Evolutionary conservation across 495 filamentous ascomycete genomes (phyloP).

Genomic region (Ramalina peruviana): DNA sequence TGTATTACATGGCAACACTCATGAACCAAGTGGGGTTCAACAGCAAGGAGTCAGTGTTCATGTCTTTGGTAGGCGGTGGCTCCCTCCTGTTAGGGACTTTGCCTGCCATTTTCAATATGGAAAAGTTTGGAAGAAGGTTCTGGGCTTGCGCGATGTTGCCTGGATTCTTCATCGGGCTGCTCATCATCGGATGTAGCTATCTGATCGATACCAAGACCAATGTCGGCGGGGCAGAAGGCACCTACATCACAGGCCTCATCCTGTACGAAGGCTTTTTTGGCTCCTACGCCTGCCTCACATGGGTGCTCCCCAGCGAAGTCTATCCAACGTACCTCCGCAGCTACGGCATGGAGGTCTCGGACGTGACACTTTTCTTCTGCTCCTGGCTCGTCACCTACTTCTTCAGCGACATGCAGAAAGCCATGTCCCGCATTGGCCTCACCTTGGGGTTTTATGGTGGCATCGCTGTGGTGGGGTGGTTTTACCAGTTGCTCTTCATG

Average conservation of each 20-base stretch:
- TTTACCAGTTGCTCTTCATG: conserved; percentile 48
- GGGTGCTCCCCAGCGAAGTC: conserved; percentile 46
- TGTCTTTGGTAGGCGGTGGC: conserved; percentile 50
- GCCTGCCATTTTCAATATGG: conserved; percentile 47
- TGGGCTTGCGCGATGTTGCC: conserved; percentile 49
- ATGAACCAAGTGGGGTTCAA: conserved; percentile 45
- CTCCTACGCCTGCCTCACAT: conserved; percentile 47
- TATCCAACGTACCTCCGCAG: conserved; percentile 46
- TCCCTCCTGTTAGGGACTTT: conserved; percentile 41
- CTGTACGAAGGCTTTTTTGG: conserved; percentile 51
- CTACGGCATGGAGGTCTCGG: conserved; percentile 46
- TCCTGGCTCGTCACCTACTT: conserved; percentile 53
- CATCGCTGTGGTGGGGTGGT: conserved; percentile 41
- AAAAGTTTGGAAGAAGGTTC: conserved; percentile 44
- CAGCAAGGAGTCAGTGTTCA: conserved; percentile 36
- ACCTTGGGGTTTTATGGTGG: conserved; percentile 48
- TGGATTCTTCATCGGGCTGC: conserved; percentile 44
- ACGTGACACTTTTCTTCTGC: conserved; percentile 42
- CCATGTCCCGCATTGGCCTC: conserved; percentile 42
- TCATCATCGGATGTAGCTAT: conserved; percentile 42
- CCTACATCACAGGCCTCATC: conserved; percentile 44
- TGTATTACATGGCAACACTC: conserved; percentile 48
- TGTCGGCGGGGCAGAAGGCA: conserved; percentile 28
- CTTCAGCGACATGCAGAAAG: conserved; percentile 42
- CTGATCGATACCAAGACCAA: conserved; percentile 27